phyloP scores from a whole-genome alignment of 2,329 filamentous ascomycete genomes.

The Exophiala phaeomuriformis region DNA sequence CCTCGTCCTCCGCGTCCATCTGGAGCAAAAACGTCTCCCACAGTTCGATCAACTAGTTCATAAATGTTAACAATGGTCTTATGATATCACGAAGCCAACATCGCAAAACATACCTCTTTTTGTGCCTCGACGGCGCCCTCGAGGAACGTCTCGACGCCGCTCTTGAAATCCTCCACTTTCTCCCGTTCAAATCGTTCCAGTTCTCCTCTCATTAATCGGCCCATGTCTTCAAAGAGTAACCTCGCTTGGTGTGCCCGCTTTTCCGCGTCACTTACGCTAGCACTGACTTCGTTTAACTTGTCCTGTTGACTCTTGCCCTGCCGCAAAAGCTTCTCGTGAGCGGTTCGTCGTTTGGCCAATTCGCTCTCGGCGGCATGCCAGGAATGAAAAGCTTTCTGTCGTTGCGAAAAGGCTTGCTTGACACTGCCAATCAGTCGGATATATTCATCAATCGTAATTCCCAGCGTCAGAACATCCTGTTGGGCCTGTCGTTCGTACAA shows the following conservation, averaged over 20 bases:
- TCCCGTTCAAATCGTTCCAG: conserved; percentile 91
- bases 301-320: conserved; percentile 96
- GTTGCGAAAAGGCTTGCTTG: conserved; percentile 84
- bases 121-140: conserved; percentile 96
- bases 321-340: conserved; percentile 88
- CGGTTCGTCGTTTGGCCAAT: conserved; percentile 76
- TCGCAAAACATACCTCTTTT: conserved; percentile 67
- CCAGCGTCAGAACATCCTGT: conserved; percentile 90
- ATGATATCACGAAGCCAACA: not conserved
- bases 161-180: conserved; percentile 99
- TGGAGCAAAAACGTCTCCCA: conserved; percentile 99
- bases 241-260: conserved; percentile 84
- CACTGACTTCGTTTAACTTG: conserved; percentile 80
- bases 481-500: conserved; percentile 95
- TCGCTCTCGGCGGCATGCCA: conserved; percentile 91
- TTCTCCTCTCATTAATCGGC: conserved; percentile 80
- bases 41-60: conserved; percentile 69
- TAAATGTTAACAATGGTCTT: conserved; percentile 33
- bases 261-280: conserved; percentile 92
- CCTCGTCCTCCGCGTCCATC: conserved; percentile 78
- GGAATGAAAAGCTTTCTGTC: conserved; percentile 90
- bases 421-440: conserved; percentile 91
- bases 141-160: conserved; percentile 91
- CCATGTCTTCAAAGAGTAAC: conserved; percentile 95
- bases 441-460: conserved; percentile 97